These are phyloP conservation scores for Penicillium coffeae DNA, from an alignment of 495 filamentous ascomycete species.

Conservation along the genomic window DNA sequence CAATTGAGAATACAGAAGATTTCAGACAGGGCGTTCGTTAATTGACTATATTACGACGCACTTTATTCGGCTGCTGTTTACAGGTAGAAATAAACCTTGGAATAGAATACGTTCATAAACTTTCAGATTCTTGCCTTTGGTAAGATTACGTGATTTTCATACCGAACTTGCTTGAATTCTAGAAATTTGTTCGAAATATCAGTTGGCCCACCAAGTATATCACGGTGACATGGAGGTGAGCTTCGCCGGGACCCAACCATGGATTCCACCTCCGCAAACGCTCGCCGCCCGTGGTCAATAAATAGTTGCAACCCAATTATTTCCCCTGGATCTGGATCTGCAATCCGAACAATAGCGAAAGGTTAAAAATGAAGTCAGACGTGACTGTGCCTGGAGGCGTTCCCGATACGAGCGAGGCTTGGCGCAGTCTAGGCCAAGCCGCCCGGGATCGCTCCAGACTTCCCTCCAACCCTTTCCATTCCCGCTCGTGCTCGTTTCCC, in stretches of 20 bases:
- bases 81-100: too few relatives aligned
- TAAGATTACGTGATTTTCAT: too few relatives aligned
- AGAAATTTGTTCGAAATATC: background rate
- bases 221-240: background rate
- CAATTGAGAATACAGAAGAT: too few relatives aligned
- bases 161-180: background rate
- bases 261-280: background rate
- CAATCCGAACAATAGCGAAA: too few relatives aligned
- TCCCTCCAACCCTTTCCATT: background rate
- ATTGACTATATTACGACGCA: too few relatives aligned
- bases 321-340: background rate
- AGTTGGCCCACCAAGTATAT: too few relatives aligned
- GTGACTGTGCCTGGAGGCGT: too few relatives aligned
- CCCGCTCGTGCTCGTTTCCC: background rate
- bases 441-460: background rate
- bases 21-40: too few relatives aligned
- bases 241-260: background rate
- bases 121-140: too few relatives aligned
- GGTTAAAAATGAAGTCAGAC: too few relatives aligned
- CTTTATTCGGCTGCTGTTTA: too few relatives aligned
- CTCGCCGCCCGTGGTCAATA: background rate
- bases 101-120: too few relatives aligned
- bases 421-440: background rate
- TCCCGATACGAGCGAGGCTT: constrained; percentile 2
- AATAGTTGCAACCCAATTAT: background rate